A percentile compares a stretch with the other conserved stretches of the same genome.
Conservation (phyloP, 73 alveolate species). For the Paramecium pentaurelia region DNA sequence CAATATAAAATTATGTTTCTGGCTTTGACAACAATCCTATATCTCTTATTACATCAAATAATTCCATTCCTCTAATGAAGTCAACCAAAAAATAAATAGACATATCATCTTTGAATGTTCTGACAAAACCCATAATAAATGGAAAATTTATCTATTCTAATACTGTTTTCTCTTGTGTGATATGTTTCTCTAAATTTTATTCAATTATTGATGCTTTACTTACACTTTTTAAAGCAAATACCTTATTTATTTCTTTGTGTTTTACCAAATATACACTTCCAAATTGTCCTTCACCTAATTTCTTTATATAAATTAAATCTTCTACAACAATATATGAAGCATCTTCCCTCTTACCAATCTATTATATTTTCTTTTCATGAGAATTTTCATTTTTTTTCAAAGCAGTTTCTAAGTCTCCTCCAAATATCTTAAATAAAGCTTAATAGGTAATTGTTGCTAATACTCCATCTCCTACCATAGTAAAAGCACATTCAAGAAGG, state of each 20-base stretch:
- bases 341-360: constrained; percentile 39
- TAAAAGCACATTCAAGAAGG: neutral
- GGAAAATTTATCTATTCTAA: constrained; percentile 69
- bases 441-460: neutral
- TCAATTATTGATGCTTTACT: constrained; percentile 65
- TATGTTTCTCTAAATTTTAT: constrained; percentile 62
- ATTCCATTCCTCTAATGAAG: constrained; percentile 76
- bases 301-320: constrained; percentile 45
- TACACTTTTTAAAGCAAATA: constrained; percentile 74
- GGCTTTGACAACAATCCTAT: constrained; percentile 66
- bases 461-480: constrained; percentile 27
- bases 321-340: constrained; percentile 40
- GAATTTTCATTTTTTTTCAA: constrained; percentile 48
- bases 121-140: constrained; percentile 71
- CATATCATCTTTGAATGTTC: constrained; percentile 75
- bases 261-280: constrained; percentile 74
- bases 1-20: constrained; percentile 74
- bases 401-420: constrained; percentile 57
- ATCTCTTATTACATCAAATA: constrained; percentile 83
- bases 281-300: constrained; percentile 66
- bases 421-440: neutral
- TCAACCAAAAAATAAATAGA: constrained; percentile 75
- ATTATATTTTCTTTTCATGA: constrained; percentile 46
- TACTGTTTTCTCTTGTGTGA: constrained; percentile 67
- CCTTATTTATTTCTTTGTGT: constrained; percentile 54